phyloP scores from a whole-genome alignment of 2,329 filamentous ascomycete species.

The Diaporthe citriasiana region DNA sequence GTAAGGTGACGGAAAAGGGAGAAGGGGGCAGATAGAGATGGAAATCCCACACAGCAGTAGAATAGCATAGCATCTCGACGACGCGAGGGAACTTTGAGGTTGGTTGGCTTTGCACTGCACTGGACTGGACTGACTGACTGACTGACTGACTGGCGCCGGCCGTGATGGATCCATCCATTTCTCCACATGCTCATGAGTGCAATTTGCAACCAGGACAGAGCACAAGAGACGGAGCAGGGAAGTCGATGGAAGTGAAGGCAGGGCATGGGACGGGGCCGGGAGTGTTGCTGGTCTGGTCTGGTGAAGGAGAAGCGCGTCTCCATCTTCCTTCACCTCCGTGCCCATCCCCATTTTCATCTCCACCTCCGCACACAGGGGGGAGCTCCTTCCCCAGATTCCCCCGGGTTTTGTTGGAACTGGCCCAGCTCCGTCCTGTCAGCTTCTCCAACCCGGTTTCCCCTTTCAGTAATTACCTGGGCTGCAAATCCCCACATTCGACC shows the following conservation, averaged over 20 bases:
- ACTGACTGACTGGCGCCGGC: not conserved
- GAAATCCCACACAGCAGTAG: too few species aligned
- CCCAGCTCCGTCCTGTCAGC: constrained; percentile 25
- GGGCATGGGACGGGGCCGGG: not conserved
- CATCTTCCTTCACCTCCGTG: not conserved
- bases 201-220: not conserved
- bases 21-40: too few species aligned
- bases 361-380: constrained; percentile 19
- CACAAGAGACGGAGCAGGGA: not conserved
- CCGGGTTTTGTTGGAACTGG: constrained; percentile 29
- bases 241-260: not conserved
- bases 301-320: not conserved
- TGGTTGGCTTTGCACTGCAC: not conserved
- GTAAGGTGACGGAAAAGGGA: constrained; percentile 1
- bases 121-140: too few species aligned
- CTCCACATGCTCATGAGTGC: constrained; percentile 27
- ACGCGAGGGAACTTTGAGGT: not conserved
- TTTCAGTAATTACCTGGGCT: constrained; percentile 5
- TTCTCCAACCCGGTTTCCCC: constrained; percentile 31
- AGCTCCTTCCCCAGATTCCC: constrained; percentile 32
- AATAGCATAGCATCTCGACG: not conserved
- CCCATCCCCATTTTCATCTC: constrained; percentile 30
- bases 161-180: not conserved
- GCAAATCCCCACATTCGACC: constrained; percentile 1
- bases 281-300: not conserved